Base-by-base conservation (phyloP, 306 rosid genomes). In the Luffa acutangula region DNA sequence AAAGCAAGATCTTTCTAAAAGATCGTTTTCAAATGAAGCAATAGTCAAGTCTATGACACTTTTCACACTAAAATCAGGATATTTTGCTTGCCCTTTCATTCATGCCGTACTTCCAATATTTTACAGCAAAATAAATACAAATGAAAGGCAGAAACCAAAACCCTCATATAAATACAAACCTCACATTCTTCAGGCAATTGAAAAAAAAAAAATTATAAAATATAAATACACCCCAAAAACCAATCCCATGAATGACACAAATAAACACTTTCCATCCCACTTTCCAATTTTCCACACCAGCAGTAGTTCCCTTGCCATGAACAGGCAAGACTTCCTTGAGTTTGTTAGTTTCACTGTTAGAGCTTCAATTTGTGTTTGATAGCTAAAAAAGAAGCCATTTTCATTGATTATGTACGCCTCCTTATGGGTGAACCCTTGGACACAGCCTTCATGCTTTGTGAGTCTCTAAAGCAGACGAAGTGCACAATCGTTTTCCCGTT, bases 381-480 rank as follows among this genome's bases (percentile, higher is more conserved):
- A 70, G 6, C 77, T 48, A 21, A 25, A 42, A 15, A 20, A 10
- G 57, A 63, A 77, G 25, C 58, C 74, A 25, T 3, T 33, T 33
- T 17, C 37, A 15, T 31, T 6, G 81, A 63, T n/a, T 36, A 53
- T 81, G 86, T 79, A 81, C 88, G 84, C 89, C 67, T 93, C 87
- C 90, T 86, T 80, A 85, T 78, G 2, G 91, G 90, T 12, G 87
- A 85, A 20, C 93, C 96, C 80, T 89, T 93, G 54, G 87, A 84
- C 81, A 90, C 90, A 10, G 91, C 95, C 92, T 89, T 96, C 96
- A 93, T 96, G 79, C 80, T 93, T 79, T 96, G 98, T 14, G 98
- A 96, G 85, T 91, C 98, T 81, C 90, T 90, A 73, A 96, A 93
- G 88, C 99, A 96, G 71, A 91, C 97, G 4, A 96, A 96, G 84